Evolutionary conservation across 129 eudicot genomes (phyloP).

Genomic region (Lactuca saligna): DNA sequence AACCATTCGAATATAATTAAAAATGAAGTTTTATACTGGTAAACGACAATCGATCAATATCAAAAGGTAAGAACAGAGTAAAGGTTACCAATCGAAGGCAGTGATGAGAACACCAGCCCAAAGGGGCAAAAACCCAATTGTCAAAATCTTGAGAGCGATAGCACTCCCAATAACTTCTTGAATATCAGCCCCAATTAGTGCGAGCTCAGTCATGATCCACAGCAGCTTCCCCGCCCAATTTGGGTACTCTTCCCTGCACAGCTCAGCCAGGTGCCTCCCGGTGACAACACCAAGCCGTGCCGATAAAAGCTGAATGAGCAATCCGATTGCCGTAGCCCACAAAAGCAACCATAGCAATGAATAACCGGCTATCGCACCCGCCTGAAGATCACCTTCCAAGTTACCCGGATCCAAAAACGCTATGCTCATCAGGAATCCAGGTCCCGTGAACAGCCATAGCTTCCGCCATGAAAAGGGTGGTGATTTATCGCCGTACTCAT

Average conservation of each 20-base stretch:
- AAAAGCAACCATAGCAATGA: conserved; percentile 77
- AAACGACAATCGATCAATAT: conserved; percentile 3
- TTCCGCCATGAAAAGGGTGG: conserved; percentile 94
- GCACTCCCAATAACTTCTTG: conserved; percentile 99
- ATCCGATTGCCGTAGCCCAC: conserved; percentile 97
- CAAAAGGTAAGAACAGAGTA: background rate
- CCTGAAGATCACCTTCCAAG: conserved; percentile 90
- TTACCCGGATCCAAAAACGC: conserved; percentile 96
- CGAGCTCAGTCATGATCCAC: conserved; percentile 94
- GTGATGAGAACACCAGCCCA: conserved; percentile 96
- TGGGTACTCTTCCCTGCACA: conserved; percentile 88
- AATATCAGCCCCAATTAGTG: conserved; percentile 85
- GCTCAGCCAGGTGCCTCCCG: conserved; percentile 90
- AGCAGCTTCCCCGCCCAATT: conserved; percentile 77
- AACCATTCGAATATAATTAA: background rate
- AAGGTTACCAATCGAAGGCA: conserved; percentile 72
- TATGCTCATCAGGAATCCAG: conserved; percentile 92
- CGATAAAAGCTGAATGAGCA: conserved; percentile 70
- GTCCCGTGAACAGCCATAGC: conserved; percentile 91
- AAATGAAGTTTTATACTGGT: background rate
- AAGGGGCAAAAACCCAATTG: conserved; percentile 74
- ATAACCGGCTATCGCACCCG: conserved; percentile 93
- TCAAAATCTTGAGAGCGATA: conserved; percentile 81
- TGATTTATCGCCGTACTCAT: conserved; percentile 36
- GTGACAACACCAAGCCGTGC: conserved; percentile 98